Conservation (phyloP, 1,284 basidiomycete species). For the Chalciporus sp. region DNA sequence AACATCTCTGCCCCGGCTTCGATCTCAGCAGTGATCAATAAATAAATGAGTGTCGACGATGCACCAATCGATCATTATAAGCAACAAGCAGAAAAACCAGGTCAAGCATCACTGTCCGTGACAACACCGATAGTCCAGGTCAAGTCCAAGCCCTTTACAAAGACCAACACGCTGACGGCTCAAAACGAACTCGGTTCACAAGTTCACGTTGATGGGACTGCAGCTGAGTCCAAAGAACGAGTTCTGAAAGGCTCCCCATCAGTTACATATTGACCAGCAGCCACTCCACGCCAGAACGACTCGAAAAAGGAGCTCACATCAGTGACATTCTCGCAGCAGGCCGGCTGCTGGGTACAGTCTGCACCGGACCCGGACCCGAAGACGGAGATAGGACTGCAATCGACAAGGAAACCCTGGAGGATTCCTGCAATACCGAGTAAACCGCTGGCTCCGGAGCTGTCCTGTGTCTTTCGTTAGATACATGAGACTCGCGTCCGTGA, state of each 20-base stretch:
- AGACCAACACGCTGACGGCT: neutral
- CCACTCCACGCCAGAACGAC: too few relatives aligned
- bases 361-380: neutral
- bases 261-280: too few relatives aligned
- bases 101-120: too few relatives aligned
- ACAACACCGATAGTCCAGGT: too few relatives aligned
- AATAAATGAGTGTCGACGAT: too few relatives aligned
- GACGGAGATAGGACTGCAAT: slow-evolving; percentile 5
- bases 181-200: neutral
- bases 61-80: too few relatives aligned
- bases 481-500: slow-evolving; percentile 1
- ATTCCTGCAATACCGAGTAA: neutral
- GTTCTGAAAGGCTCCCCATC: slow-evolving; percentile 6
- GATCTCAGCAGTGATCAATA: too few relatives aligned
- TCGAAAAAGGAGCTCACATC: slow-evolving; percentile 1
- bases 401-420: neutral
- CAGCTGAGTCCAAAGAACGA: slow-evolving; percentile 5
- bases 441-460: fast-evolving
- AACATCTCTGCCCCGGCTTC: too few relatives aligned
- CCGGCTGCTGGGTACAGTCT: neutral
- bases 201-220: slow-evolving; percentile 4
- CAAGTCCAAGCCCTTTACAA: too few relatives aligned
- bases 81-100: too few relatives aligned
- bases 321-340: slow-evolving; percentile 6
- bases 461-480: neutral